These are phyloP conservation scores for Rhododendron molle DNA, from an alignment of 148 eudicot species.

Conservation along the genomic window DNA sequence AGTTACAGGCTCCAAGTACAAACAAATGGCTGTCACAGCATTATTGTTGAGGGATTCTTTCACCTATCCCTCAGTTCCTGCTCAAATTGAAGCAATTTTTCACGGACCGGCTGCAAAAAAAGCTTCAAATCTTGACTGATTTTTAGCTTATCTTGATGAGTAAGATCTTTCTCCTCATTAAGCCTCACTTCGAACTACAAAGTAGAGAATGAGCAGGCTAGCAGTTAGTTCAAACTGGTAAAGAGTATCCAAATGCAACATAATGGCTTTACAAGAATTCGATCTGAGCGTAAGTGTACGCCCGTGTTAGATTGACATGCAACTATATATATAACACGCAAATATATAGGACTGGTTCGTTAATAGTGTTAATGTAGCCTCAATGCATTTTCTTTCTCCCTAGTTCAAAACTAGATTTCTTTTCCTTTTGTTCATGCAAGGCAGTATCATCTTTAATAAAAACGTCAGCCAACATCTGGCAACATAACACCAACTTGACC, in stretches of 20 bases:
- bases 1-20: not conserved
- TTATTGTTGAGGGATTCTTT: constrained; percentile 7
- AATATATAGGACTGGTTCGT: not conserved
- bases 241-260: not conserved
- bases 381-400: not conserved
- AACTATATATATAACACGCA: not conserved
- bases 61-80: constrained; percentile 80
- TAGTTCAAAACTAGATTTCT: not conserved
- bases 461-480: not conserved
- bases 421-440: not conserved
- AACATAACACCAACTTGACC: not conserved
- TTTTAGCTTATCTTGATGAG: constrained; percentile 44
- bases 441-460: not conserved
- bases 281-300: not conserved
- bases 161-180: constrained; percentile 66
- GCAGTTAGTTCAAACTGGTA: not conserved
- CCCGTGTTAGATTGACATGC: not conserved
- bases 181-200: constrained; percentile 65
- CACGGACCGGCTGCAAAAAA: constrained; percentile 69
- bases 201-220: not conserved
- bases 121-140: constrained; percentile 62
- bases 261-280: not conserved
- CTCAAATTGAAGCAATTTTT: constrained; percentile 66
- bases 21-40: not conserved
- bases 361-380: not conserved